Base-by-base conservation (phyloP, 306 rosid genomes). In the Cicer chorassanicum region DNA sequence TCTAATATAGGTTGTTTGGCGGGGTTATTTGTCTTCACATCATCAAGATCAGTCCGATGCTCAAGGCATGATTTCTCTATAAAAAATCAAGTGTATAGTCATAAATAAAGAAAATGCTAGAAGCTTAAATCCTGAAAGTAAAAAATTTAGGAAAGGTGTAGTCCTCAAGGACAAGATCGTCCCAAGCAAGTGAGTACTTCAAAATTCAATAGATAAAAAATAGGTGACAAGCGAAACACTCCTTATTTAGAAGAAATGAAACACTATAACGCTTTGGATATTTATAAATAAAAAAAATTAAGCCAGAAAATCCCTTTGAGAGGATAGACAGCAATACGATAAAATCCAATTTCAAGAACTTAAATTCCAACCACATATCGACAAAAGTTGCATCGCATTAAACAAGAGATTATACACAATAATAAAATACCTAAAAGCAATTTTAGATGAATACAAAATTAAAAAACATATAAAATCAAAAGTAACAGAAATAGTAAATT, bases 41-140 rank as follows among this genome's bases (percentile, higher is more conserved):
- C 86, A 71, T 79, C 76, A 73, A 49, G 54, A 72, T 79, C 76
- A 40, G 79, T 55, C 29, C 60, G 76, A 48, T 77, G 49, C 73
- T 87, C 89, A 7, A 7, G 70, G 77, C 63, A 45, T 74, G 90
- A 85, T 72, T 74, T 77, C 57, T 78, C 96, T 94, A 84, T 16
- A 81, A 65, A 42, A 56, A 84, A 48, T 29, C 3, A 29, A 29
- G 3, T 29, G 36, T 29, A 29, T 3, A 3, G 5, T 29, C 36
- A 29, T 29, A 24, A 24, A 24, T 24, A 24, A 24, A 24, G 69
- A 39, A 44, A 11, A 21, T 7, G 60, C 54, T 39, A 46, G 78
- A 72, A 55, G 76, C 14, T 9, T 61, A 61, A 13, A 61, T 36
- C 44, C 44, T 36, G 43, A 24, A 24, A 56, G 66, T 19, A 2